A percentile compares a stretch with the other conserved stretches of the same genome.
Conservation (phyloP, 495 filamentous ascomycete genomes). For the Bryoglossum gracile region DNA sequence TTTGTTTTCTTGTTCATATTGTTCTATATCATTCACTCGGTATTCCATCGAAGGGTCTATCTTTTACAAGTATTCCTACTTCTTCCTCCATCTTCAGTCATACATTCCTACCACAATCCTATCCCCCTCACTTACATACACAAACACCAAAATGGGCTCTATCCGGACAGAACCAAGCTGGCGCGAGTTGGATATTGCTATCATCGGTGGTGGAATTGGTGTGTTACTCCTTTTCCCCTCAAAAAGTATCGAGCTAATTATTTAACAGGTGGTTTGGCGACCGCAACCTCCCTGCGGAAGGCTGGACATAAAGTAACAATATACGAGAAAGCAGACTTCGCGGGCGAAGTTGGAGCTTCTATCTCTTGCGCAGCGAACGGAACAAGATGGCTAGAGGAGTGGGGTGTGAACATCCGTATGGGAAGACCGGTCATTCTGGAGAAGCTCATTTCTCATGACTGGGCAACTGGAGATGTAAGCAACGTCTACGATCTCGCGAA, state of each 20-base stretch:
- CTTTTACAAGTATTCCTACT: constrained; percentile 1
- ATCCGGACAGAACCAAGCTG: constrained; percentile 2
- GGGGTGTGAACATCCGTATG: constrained; percentile 31
- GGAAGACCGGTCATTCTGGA: constrained; percentile 30
- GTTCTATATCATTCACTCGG: neutral
- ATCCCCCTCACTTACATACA: too few relatives aligned
- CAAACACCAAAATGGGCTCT: constrained; percentile 18
- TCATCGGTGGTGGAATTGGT: constrained; percentile 22
- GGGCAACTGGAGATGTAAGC: constrained; percentile 33
- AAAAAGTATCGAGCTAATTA: neutral
- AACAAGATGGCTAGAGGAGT: constrained; percentile 39
- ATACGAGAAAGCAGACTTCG: constrained; percentile 45
- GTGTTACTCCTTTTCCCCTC: neutral
- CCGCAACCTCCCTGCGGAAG: constrained; percentile 47
- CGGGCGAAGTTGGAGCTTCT: constrained; percentile 49
- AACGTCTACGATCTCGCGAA: constrained; percentile 34
- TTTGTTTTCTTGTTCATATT: too few relatives aligned
- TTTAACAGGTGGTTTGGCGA: constrained; percentile 39
- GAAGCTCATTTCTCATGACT: constrained; percentile 35
- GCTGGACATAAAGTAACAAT: constrained; percentile 49
- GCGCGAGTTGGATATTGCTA: constrained; percentile 17
- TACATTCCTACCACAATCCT: too few relatives aligned
- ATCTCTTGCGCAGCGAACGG: constrained; percentile 54
- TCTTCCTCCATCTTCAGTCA: neutral
- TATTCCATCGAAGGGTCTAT: too few relatives aligned